These are phyloP conservation scores for Fragaria iinumae DNA, from an alignment of 306 rosid genomes.

Conservation along the genomic window DNA sequence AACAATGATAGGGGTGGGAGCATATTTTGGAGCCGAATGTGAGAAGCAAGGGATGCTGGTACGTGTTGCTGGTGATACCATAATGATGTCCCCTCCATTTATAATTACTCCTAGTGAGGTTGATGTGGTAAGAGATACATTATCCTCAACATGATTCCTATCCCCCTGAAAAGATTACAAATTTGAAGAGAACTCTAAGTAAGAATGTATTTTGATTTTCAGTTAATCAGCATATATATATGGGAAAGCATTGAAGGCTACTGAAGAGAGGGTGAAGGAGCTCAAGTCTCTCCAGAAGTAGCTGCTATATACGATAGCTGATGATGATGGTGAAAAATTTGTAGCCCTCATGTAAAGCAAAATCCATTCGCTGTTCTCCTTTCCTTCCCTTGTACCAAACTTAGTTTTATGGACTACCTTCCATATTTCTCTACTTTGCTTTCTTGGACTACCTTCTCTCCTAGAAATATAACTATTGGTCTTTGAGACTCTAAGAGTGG, in stretches of 20 bases:
- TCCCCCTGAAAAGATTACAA: background rate
- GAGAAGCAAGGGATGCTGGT: constrained; percentile 76
- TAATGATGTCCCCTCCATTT: constrained; percentile 87
- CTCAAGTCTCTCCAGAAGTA: constrained; percentile 68
- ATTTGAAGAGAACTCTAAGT: background rate
- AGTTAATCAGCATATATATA: constrained; percentile 63
- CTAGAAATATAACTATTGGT: background rate
- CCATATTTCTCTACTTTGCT: constrained; percentile 31
- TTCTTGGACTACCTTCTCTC: background rate
- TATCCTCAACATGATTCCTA: background rate
- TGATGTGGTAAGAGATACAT: constrained; percentile 59
- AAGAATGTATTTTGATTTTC: constrained; percentile 22
- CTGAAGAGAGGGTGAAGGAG: constrained; percentile 75
- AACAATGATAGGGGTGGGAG: constrained; percentile 52
- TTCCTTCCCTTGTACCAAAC: background rate
- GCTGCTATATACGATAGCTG: background rate
- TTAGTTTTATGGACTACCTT: constrained; percentile 17
- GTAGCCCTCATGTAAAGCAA: constrained; percentile 17
- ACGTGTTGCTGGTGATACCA: constrained; percentile 74
- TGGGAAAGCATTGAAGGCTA: constrained; percentile 72
- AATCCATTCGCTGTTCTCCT: background rate
- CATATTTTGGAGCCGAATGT: constrained; percentile 84
- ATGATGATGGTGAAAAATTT: constrained; percentile 23
- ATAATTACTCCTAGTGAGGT: constrained; percentile 61
- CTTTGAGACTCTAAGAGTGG: background rate